Percentiles rank a stretch among this genome's conserved stretches.
phyloP scores from a whole-genome alignment of 805 yeast species.

The Torulaspora quercuum region DNA sequence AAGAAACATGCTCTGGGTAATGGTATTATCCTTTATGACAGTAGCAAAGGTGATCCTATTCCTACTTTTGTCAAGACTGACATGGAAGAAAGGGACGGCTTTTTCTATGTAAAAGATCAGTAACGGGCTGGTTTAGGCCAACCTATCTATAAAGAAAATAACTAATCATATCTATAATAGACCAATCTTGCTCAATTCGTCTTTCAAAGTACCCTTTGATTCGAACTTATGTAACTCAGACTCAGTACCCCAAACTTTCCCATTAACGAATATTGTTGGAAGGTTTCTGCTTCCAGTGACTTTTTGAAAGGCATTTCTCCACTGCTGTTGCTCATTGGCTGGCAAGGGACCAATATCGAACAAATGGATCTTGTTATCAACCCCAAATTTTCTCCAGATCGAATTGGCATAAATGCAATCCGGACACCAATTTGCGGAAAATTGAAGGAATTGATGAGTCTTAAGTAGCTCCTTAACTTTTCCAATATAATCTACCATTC shows the following conservation, averaged over 20 bases:
- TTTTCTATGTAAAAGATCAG: constrained; percentile 23
- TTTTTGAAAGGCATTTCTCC: constrained; percentile 34
- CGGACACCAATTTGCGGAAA: constrained; percentile 76
- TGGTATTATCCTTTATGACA: constrained; percentile 48
- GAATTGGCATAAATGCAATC: constrained; percentile 64
- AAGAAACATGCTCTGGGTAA: constrained; percentile 43
- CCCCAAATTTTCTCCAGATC: constrained; percentile 52
- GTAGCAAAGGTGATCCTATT: constrained; percentile 34
- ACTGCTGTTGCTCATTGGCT: constrained; percentile 29
- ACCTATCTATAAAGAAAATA: too few species aligned
- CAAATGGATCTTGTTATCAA: constrained; percentile 47
- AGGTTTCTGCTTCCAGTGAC: constrained; percentile 35
- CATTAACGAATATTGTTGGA: constrained; percentile 35
- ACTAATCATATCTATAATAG: constrained; percentile 20
- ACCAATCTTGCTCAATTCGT: constrained; percentile 32
- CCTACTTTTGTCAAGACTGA: constrained; percentile 32
- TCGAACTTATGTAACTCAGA: constrained; percentile 32
- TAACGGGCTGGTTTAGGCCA: too few species aligned
- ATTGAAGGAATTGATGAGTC: constrained; percentile 49
- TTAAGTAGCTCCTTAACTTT: constrained; percentile 48
- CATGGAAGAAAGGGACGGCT: constrained; percentile 31
- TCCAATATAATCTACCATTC: constrained; percentile 29
- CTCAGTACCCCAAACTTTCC: constrained; percentile 37
- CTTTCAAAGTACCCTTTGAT: constrained; percentile 22
- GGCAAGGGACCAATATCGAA: constrained; percentile 44